Conservation (phyloP, 805 yeast species). For the Metschnikowia gruessii region DNA sequence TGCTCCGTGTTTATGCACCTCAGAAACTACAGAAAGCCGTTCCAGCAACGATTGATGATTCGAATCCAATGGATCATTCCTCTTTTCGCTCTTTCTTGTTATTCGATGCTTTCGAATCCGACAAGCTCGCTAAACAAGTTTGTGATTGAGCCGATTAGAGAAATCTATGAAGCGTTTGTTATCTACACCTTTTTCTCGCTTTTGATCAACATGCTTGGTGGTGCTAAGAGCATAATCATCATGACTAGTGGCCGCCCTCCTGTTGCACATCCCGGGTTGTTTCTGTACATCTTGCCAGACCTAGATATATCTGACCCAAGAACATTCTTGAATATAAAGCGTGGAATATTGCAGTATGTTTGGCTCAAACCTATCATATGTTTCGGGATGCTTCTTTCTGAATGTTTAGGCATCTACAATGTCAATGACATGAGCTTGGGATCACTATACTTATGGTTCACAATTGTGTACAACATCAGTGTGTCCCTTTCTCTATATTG, state of each 20-base stretch:
- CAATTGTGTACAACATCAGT: slow-evolving; percentile 69
- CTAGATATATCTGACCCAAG: slow-evolving; percentile 86
- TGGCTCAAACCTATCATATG: slow-evolving; percentile 91
- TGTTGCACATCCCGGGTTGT: slow-evolving; percentile 57
- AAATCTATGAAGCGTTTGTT: slow-evolving; percentile 93
- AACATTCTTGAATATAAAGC: slow-evolving; percentile 69
- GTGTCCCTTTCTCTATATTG: slow-evolving; percentile 82
- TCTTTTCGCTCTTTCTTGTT: slow-evolving; percentile 71
- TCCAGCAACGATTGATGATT: slow-evolving; percentile 79
- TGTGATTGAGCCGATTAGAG: slow-evolving; percentile 71
- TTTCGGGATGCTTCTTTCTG: slow-evolving; percentile 46
- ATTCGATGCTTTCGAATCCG: slow-evolving; percentile 49
- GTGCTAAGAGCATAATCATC: slow-evolving; percentile 82
- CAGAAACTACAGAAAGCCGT: slow-evolving; percentile 79
- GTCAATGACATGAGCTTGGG: slow-evolving; percentile 46
- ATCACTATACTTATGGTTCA: slow-evolving; percentile 61
- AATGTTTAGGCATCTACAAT: slow-evolving; percentile 48
- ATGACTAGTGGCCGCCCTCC: slow-evolving; percentile 70
- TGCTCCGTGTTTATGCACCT: slow-evolving; percentile 34
- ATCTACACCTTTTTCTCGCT: slow-evolving; percentile 88
- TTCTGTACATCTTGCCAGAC: slow-evolving; percentile 48
- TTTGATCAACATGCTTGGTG: slow-evolving; percentile 82
- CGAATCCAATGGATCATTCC: slow-evolving; percentile 84
- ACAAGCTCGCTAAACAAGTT: slow-evolving; percentile 39
- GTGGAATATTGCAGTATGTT: slow-evolving; percentile 89